These are phyloP conservation scores for Leptodermis oblonga DNA, from an alignment of 257 asterid species.

Conservation along the genomic window DNA sequence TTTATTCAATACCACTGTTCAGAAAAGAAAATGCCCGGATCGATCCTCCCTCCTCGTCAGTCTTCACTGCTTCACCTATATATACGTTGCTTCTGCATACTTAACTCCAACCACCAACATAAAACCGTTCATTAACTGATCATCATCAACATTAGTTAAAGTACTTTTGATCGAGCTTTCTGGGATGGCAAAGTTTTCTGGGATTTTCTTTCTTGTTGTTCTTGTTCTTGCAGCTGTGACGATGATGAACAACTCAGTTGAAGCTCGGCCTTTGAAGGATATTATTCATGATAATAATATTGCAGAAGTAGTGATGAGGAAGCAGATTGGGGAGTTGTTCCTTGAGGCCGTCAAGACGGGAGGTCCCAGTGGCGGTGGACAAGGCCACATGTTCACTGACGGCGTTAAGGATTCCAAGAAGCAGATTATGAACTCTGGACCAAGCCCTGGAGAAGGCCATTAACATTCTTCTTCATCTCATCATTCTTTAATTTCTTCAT, in stretches of 20 bases:
- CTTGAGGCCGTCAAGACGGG: conserved; percentile 27
- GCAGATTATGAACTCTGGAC: conserved; percentile 28
- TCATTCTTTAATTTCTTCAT: too few species aligned
- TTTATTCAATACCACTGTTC: neutral
- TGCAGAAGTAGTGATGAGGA: neutral
- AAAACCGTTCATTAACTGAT: too few species aligned
- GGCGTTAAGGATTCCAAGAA: conserved; percentile 10
- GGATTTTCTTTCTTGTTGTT: neutral
- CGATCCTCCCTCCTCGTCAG: neutral
- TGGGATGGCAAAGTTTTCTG: neutral
- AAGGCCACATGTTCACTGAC: conserved; percentile 12
- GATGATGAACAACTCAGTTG: too few species aligned
- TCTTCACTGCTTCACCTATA: neutral
- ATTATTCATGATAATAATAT: too few species aligned
- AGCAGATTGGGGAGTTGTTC: conserved; percentile 11
- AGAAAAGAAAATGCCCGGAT: conserved; percentile 1
- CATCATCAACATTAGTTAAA: too few species aligned
- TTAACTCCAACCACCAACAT: too few species aligned
- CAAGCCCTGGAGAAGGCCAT: conserved; percentile 28
- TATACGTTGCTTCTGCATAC: neutral
- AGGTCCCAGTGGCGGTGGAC: conserved; percentile 24
- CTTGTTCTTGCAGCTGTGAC: neutral
- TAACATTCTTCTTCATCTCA: too few species aligned
- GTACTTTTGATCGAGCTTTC: neutral
- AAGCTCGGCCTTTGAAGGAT: conserved; percentile 27